Conservation (phyloP, 2,329 filamentous ascomycete genomes). For the Pseudogymnoascus sp. region DNA sequence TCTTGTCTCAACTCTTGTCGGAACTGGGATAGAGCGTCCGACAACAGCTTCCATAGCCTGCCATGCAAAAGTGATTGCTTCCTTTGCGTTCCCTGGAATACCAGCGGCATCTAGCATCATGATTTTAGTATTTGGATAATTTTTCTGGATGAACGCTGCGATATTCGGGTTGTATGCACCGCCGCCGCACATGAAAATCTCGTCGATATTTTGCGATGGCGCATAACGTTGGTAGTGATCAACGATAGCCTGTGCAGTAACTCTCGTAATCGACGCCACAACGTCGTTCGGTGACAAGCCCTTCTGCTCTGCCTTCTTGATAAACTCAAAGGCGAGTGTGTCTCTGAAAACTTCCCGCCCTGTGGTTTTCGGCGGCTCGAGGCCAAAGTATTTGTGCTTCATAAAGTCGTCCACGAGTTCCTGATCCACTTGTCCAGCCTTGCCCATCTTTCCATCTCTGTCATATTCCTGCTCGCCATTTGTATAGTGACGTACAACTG, state of each 20-base stretch:
- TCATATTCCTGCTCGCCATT: slow-evolving; percentile 43
- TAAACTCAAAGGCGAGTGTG: slow-evolving; percentile 43
- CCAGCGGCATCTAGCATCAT: slow-evolving; percentile 50
- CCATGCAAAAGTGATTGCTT: slow-evolving; percentile 52
- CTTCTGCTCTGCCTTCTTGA: slow-evolving; percentile 37
- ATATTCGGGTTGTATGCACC: slow-evolving; percentile 53
- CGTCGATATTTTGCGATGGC: slow-evolving; percentile 39
- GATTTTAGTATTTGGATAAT: slow-evolving; percentile 41
- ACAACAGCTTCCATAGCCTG: slow-evolving; percentile 52
- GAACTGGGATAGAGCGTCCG: slow-evolving; percentile 46
- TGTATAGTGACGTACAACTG: slow-evolving; percentile 46
- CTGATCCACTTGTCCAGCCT: slow-evolving; percentile 41
- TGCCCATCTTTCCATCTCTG: slow-evolving; percentile 42
- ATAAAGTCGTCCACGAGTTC: slow-evolving; percentile 45
- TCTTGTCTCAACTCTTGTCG: slow-evolving; percentile 44
- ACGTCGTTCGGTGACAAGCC: slow-evolving; percentile 43
- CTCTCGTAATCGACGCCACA: slow-evolving; percentile 50
- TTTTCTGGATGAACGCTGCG: slow-evolving; percentile 40
- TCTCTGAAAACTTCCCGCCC: slow-evolving; percentile 53
- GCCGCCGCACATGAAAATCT: slow-evolving; percentile 55
- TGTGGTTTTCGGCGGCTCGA: slow-evolving; percentile 47
- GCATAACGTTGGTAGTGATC: slow-evolving; percentile 40
- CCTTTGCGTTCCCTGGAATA: slow-evolving; percentile 49
- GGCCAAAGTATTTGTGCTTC: slow-evolving; percentile 40
- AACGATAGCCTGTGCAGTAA: slow-evolving; percentile 51